phyloP scores from a whole-genome alignment of 495 filamentous ascomycete species.

The Trichoderma gamsii region DNA sequence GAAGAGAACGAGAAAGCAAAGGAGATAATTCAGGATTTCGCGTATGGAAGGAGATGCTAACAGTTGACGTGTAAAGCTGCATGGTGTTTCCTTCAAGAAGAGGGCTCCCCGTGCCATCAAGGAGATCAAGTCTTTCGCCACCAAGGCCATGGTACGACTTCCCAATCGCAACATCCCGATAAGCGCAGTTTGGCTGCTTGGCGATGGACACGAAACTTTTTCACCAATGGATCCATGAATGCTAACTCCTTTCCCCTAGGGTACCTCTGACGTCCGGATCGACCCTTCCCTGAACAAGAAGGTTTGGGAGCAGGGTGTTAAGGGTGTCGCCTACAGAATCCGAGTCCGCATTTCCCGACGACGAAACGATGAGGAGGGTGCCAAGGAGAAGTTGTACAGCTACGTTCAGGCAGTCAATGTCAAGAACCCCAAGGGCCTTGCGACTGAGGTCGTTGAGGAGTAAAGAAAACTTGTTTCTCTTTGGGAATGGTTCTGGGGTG shows the following conservation, averaged over 20 bases:
- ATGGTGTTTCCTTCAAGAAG: slow-evolving; percentile 99
- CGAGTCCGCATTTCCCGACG: slow-evolving; percentile 97
- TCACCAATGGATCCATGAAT: background rate
- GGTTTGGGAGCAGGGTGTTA: slow-evolving; percentile 98
- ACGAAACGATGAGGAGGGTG: slow-evolving; percentile 99
- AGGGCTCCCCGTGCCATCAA: slow-evolving; percentile 95
- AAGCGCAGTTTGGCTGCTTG: background rate
- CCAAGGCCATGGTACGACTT: slow-evolving; percentile 83
- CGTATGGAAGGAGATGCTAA: slow-evolving; percentile 19
- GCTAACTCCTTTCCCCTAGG: slow-evolving; percentile 47
- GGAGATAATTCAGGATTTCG: background rate
- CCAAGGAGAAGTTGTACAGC: slow-evolving; percentile 96
- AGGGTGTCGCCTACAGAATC: slow-evolving; percentile 94
- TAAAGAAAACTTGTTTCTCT: slow-evolving; percentile 30
- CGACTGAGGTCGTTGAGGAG: slow-evolving; percentile 70
- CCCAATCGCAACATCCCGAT: slow-evolving; percentile 16
- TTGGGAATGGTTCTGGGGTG: slow-evolving; percentile 34
- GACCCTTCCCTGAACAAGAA: slow-evolving; percentile 99
- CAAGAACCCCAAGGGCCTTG: slow-evolving; percentile 95
- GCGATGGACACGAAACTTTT: background rate
- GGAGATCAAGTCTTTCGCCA: slow-evolving; percentile 92
- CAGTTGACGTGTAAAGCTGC: slow-evolving; percentile 54
- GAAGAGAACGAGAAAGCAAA: no score
- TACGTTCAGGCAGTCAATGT: slow-evolving; percentile 99
- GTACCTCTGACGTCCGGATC: slow-evolving; percentile 93